Conservation (phyloP, 768 basidiomycete species). For the Trametes cingulata region DNA sequence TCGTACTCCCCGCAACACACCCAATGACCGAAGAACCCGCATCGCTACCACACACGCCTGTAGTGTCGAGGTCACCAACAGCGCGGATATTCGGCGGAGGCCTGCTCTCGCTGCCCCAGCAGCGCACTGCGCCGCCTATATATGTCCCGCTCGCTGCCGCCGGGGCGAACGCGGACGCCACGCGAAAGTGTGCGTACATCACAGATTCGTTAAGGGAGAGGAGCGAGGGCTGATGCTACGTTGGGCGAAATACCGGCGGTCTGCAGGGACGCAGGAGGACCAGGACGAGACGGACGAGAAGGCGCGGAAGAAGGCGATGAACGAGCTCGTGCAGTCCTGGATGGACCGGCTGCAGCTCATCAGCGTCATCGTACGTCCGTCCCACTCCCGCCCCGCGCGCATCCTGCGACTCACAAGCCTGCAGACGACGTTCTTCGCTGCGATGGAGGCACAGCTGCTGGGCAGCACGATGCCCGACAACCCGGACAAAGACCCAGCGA, state of each 20-base stretch:
- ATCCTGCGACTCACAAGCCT: not conserved
- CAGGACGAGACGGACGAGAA: constrained; percentile 51
- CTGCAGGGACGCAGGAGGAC: constrained; percentile 46
- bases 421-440: constrained; percentile 65
- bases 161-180: not conserved
- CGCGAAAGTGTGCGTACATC: not conserved
- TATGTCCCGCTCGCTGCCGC: not conserved
- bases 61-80: not conserved
- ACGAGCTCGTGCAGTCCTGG: constrained; percentile 59
- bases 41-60: constrained; percentile 2
- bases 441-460: constrained; percentile 55
- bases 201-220: no score
- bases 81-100: not conserved
- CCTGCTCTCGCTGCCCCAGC: not conserved
- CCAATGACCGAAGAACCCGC: constrained; percentile 8
- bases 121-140: not conserved
- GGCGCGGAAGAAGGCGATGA: constrained; percentile 45
- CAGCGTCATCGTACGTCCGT: constrained; percentile 51
- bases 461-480: constrained; percentile 41
- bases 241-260: not conserved
- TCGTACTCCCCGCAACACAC: not conserved
- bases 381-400: not conserved
- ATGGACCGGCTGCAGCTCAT: constrained; percentile 63
- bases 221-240: not conserved
- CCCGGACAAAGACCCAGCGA: not conserved